Conservation (phyloP, 2,329 filamentous ascomycete species). For the Ambrosiella cleistominuta region DNA sequence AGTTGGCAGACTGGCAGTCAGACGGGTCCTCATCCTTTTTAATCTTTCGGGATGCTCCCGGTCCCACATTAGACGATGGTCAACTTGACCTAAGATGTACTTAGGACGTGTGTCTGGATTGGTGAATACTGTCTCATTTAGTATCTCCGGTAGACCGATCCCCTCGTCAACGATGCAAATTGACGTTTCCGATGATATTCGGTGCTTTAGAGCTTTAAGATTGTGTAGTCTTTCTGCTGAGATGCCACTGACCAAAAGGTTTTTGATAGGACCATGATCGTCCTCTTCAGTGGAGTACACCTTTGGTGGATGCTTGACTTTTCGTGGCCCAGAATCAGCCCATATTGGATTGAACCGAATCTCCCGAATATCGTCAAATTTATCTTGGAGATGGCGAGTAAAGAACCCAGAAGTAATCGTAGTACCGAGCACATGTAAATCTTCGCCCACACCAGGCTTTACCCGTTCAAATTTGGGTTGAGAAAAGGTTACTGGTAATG, state of each 20-base stretch:
- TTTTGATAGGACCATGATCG: constrained; percentile 41
- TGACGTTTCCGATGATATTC: constrained; percentile 50
- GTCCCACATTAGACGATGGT: constrained; percentile 28
- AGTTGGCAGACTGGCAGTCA: constrained; percentile 9
- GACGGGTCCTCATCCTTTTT: constrained; percentile 19
- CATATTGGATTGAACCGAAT: constrained; percentile 8
- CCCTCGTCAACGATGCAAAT: constrained; percentile 67
- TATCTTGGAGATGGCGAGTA: constrained; percentile 11
- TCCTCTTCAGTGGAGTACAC: constrained; percentile 12
- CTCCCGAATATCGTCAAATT: constrained; percentile 14
- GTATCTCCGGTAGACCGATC: constrained; percentile 63
- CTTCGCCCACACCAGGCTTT: background rate
- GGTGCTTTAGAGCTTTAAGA: constrained; percentile 42
- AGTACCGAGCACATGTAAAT: constrained; percentile 10
- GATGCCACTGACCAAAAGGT: constrained; percentile 48
- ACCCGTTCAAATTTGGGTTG: background rate
- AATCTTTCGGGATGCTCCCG: constrained; percentile 17
- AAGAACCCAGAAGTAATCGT: constrained; percentile 10
- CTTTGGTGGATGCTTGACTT: constrained; percentile 14
- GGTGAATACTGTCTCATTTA: constrained; percentile 55
- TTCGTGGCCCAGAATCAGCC: constrained; percentile 8
- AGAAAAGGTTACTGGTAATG: background rate
- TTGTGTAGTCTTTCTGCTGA: constrained; percentile 38
- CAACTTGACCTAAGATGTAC: constrained; percentile 54
- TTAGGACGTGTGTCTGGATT: constrained; percentile 48